A percentile compares a stretch with the other conserved stretches of the same genome.
Conservation (phyloP, 1,284 basidiomycete genomes). For the Sanghuangporus baumii region DNA sequence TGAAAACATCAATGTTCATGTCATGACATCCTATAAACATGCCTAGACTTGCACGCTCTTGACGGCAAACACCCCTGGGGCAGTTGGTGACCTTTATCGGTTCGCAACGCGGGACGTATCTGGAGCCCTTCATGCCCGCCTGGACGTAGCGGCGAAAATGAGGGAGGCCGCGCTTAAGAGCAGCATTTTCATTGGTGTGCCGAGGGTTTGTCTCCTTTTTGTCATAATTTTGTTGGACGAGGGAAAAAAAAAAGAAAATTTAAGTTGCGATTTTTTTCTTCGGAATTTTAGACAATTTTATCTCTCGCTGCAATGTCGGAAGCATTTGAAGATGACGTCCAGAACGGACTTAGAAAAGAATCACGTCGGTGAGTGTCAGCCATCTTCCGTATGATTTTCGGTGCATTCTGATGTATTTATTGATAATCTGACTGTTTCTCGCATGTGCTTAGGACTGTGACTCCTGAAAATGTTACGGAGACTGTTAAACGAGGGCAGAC, state of each 20-base stretch:
- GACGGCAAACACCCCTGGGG: constrained; percentile 77
- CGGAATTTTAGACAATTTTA: constrained; percentile 63
- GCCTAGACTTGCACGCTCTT: constrained; percentile 75
- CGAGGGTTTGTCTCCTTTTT: constrained; percentile 52
- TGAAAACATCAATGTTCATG: neutral
- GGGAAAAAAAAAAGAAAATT: neutral
- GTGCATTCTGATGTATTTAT: neutral
- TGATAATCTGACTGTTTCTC: neutral
- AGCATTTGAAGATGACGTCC: constrained; percentile 77
- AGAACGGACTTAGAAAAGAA: constrained; percentile 55
- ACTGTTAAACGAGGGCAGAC: constrained; percentile 60
- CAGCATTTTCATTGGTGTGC: constrained; percentile 88
- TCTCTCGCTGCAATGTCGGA: constrained; percentile 71
- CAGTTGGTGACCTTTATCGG: constrained; percentile 73
- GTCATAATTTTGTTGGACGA: neutral
- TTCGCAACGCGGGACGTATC: constrained; percentile 50
- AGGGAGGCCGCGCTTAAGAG: constrained; percentile 93
- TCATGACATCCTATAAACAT: constrained; percentile 10
- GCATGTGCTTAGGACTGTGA: constrained; percentile 44
- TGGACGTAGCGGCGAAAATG: constrained; percentile 78
- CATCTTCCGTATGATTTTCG: neutral
- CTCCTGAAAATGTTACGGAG: constrained; percentile 58
- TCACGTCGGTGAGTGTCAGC: constrained; percentile 54
- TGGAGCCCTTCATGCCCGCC: constrained; percentile 42
- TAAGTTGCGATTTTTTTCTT: constrained; percentile 13